A percentile compares a stretch with the other conserved stretches of the same genome.
Evolutionary conservation across 1,284 basidiomycete species (phyloP).

Genomic region (Mycena citricolor): DNA sequence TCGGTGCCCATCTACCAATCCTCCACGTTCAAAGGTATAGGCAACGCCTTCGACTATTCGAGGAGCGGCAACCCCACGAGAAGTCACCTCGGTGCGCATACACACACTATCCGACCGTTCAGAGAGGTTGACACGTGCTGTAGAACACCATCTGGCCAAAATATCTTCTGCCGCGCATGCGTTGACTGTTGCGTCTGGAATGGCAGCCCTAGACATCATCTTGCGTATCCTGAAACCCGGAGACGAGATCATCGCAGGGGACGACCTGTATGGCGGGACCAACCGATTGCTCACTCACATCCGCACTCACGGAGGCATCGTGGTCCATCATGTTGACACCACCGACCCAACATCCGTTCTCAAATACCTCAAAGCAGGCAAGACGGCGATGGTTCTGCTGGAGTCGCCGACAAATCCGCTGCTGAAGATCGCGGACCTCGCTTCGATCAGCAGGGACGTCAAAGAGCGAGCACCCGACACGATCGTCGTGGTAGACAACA

Average conservation of each 20-base stretch:
- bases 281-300: constrained; percentile 95
- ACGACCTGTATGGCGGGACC: constrained; percentile 97
- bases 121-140: constrained; percentile 17
- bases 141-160: constrained; percentile 94
- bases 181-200: constrained; percentile 92
- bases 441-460: constrained; percentile 76
- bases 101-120: no score
- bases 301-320: constrained; percentile 83
- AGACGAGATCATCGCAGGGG: constrained; percentile 93
- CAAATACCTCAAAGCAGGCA: constrained; percentile 65
- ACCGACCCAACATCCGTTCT: constrained; percentile 69
- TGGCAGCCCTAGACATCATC: constrained; percentile 97
- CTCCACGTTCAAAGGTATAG: constrained; percentile 96
- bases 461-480: constrained; percentile 82
- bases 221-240: constrained; percentile 92
- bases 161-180: constrained; percentile 88
- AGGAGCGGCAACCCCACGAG: constrained; percentile 97
- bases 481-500: constrained; percentile 94
- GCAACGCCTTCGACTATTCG: constrained; percentile 90
- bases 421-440: constrained; percentile 93
- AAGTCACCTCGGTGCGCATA: constrained; percentile 86
- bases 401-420: constrained; percentile 98
- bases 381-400: constrained; percentile 91
- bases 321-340: constrained; percentile 93
- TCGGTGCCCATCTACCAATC: constrained; percentile 98